Base-by-base conservation (phyloP, 257 asterid species). In the Voacanga thouarsii region DNA sequence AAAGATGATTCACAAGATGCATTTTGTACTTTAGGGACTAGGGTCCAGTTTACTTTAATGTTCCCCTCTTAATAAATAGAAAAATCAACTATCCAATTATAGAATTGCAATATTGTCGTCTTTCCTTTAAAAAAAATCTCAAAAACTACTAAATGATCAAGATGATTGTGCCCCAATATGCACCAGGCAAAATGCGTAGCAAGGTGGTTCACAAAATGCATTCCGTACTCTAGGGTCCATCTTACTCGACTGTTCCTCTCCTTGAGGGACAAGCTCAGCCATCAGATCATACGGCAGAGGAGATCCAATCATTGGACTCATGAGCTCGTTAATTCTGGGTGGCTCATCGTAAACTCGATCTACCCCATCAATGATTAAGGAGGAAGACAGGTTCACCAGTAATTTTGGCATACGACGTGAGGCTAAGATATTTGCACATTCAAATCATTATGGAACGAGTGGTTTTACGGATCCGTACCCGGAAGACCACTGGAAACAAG, bases 381-480 rank as follows among this genome's bases (percentile, higher is more conserved):
- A 60, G 71, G 55, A 75, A 59, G 71, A 67, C 11, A 33, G 37
- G 6, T 55, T 39, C 41, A n/a, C 30, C 21, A 3, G 43, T 65
- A 67, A 39, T 14, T 51, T 63, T 65, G 64, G 51, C 12, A 37
- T 37, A 33, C 12, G 14, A 26, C 30, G n/a, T 12, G 75, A 53
- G 55, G 53, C 44, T 33, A 24, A 5, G 2, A 49, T 7, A 5
- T 15, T 15, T 24, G 73, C 26, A 14, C 39, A 26, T 19, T 7
- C 37, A 33, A 15, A 57, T 15, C 70, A 67, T 39, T 28, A 43
- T 6, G 30, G 41, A 84, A 75, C 71, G 72, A 77, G 88, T 88
- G 91, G 89, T 63, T 72, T 60, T 77, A 84, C 85, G 87, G 86
- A 80, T 86, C 87, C 86, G 88, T 84, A 88, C 88, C 76, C 75